These are phyloP conservation scores for Rosa hybrid DNA, from an alignment of 331 rosid genomes.

Conservation along the genomic window DNA sequence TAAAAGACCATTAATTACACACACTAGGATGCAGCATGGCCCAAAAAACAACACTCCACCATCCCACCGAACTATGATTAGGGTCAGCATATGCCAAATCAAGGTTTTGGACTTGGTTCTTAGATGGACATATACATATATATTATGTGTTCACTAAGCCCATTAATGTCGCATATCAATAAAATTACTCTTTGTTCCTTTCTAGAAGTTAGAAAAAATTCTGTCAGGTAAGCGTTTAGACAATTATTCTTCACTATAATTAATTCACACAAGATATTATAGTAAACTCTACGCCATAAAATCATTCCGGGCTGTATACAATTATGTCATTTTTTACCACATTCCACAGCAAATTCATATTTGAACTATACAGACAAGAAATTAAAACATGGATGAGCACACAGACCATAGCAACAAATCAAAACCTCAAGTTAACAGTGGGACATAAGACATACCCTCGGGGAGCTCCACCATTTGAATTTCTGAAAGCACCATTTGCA, in stretches of 20 bases:
- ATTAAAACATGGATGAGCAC: background rate
- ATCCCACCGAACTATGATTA: background rate
- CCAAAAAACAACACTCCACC: background rate
- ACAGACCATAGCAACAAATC: background rate
- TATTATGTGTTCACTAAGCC: too few species aligned
- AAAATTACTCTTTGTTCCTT: background rate
- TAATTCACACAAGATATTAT: background rate
- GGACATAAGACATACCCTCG: slow-evolving; percentile 43
- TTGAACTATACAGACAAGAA: background rate
- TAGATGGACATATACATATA: too few species aligned
- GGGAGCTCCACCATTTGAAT: slow-evolving; percentile 57
- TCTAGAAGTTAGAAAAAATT: background rate
- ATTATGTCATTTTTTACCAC: too few species aligned
- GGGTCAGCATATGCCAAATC: background rate
- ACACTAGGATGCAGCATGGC: background rate
- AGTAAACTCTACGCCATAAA: background rate
- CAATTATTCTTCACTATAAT: background rate
- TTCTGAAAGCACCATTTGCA: slow-evolving; percentile 48
- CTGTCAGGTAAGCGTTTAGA: background rate
- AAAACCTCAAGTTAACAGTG: background rate
- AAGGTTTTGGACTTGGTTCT: background rate
- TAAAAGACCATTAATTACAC: background rate
- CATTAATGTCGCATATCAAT: background rate
- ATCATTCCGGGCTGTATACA: background rate
- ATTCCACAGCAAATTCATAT: background rate